phyloP scores from a whole-genome alignment of 306 rosid species.

The Arachis hypogaea region DNA sequence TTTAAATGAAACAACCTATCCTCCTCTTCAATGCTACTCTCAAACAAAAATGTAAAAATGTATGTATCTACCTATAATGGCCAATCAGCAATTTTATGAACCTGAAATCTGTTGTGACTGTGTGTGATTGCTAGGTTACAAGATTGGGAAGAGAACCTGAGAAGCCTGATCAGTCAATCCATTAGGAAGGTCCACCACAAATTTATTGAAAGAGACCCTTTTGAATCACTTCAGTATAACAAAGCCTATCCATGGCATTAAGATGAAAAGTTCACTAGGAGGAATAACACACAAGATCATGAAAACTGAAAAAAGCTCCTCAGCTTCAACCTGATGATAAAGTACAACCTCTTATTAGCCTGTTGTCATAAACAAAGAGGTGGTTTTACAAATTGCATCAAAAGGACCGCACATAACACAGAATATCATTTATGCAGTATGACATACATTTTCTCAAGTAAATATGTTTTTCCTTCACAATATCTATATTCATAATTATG shows the following conservation, averaged over 20 bases:
- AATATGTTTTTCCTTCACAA: no score
- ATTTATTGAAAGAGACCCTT: slow-evolving; percentile 5
- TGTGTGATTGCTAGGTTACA: not conserved
- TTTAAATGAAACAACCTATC: slow-evolving; percentile 13
- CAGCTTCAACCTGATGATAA: not conserved
- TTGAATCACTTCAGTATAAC: not conserved
- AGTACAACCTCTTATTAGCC: no score
- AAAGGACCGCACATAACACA: no score
- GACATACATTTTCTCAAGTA: no score
- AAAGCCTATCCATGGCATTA: slow-evolving; percentile 9
- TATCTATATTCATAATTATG: no score
- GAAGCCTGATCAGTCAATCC: slow-evolving; percentile 17
- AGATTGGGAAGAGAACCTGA: slow-evolving; percentile 18
- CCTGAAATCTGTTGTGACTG: not conserved
- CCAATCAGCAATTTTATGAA: not conserved
- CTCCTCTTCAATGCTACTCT: not conserved
- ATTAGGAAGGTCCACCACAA: slow-evolving; percentile 10
- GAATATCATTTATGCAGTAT: no score
- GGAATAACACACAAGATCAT: not conserved
- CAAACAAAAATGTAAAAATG: not conserved
- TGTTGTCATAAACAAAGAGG: slow-evolving; percentile 8
- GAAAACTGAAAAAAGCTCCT: not conserved
- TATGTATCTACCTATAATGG: not conserved
- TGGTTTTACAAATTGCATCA: not conserved
- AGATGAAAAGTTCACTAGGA: not conserved